phyloP scores from a whole-genome alignment of 2,329 filamentous ascomycete genomes.

The Scytalidium sp. region DNA sequence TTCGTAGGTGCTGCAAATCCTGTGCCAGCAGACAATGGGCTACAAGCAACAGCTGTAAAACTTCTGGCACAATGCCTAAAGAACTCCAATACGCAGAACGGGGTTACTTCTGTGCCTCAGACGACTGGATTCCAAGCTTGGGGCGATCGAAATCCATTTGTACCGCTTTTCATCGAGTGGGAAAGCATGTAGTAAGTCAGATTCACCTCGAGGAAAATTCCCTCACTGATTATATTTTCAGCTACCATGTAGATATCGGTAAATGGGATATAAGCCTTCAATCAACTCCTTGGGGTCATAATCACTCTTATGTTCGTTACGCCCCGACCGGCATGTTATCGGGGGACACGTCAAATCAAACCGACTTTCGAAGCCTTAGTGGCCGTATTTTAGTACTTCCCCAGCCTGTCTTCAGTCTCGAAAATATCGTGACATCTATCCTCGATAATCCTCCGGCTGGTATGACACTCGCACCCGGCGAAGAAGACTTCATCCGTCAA shows the following conservation, averaged over 20 bases:
- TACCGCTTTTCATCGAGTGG: constrained; percentile 10
- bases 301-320: neutral
- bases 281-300: neutral
- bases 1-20: neutral
- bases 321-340: constrained; percentile 9
- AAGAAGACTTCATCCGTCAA: neutral
- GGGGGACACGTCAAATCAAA: constrained; percentile 8
- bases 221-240: no score
- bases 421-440: constrained; percentile 14
- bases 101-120: neutral
- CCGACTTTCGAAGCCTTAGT: constrained; percentile 26
- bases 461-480: constrained; percentile 27
- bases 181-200: constrained; percentile 6
- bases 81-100: no score
- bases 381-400: constrained; percentile 38
- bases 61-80: no score
- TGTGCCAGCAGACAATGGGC: neutral
- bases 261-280: neutral
- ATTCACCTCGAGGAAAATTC: no score
- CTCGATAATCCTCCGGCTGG: constrained; percentile 27
- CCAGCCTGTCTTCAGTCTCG: constrained; percentile 34
- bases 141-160: neutral
- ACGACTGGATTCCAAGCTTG: neutral
- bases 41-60: no score
- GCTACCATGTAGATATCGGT: no score